Conservation (phyloP, 148 eudicot species). For the Heliamphora exappendiculata region DNA sequence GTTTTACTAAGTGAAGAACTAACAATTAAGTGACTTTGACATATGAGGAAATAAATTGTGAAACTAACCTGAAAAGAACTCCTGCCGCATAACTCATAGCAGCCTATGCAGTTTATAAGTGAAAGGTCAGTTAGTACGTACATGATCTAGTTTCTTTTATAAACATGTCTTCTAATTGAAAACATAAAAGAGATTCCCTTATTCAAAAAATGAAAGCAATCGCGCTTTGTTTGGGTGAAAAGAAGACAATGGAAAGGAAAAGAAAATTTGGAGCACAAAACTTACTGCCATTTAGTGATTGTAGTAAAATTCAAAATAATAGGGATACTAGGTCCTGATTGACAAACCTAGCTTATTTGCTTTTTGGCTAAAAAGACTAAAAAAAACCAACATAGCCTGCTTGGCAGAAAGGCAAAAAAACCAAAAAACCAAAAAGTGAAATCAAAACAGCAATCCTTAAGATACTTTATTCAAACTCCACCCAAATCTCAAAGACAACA, state of each 20-base stretch:
- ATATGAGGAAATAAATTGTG: neutral
- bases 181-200: neutral
- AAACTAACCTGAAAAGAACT: slow-evolving; percentile 78
- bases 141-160: neutral
- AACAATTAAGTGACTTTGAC: neutral
- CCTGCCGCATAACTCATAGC: slow-evolving; percentile 88
- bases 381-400: no score
- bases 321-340: no score
- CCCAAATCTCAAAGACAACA: no score
- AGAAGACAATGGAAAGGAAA: neutral
- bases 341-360: no score
- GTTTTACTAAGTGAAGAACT: neutral
- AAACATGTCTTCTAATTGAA: neutral
- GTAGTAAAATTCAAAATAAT: neutral
- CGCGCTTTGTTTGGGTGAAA: neutral
- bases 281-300: neutral
- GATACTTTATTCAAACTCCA: no score
- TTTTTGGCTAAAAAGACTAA: no score
- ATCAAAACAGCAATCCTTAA: no score
- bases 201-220: neutral
- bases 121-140: slow-evolving; percentile 13
- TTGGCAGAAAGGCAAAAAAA: no score
- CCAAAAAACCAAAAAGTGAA: no score
- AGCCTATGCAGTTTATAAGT: slow-evolving; percentile 46
- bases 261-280: neutral